phyloP scores from a whole-genome alignment of 2,329 filamentous ascomycete species.

The Pseudopithomyces maydicus region DNA sequence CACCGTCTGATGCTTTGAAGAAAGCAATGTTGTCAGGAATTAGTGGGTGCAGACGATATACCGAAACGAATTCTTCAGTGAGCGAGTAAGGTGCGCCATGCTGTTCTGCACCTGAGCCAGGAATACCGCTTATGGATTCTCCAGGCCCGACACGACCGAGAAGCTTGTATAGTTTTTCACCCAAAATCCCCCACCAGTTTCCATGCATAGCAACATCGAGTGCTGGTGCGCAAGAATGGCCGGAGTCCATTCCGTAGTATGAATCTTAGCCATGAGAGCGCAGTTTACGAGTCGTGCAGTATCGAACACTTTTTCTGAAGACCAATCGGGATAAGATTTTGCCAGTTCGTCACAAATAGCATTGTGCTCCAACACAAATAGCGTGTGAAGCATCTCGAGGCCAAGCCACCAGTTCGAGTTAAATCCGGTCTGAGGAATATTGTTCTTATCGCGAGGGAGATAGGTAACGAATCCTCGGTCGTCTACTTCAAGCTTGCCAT shows the following conservation, averaged over 20 bases:
- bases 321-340: constrained; percentile 45
- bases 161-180: constrained; percentile 48
- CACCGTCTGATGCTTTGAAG: constrained; percentile 34
- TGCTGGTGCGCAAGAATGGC: constrained; percentile 53
- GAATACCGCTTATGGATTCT: constrained; percentile 49
- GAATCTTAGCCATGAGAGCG: constrained; percentile 57
- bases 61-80: constrained; percentile 53
- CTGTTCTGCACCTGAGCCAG: constrained; percentile 46
- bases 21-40: constrained; percentile 49
- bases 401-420: constrained; percentile 55
- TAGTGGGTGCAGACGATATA: constrained; percentile 51
- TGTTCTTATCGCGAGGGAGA: constrained; percentile 47
- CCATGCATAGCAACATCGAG: constrained; percentile 51
- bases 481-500: constrained; percentile 50
- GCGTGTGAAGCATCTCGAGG: constrained; percentile 53
- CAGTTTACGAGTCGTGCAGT: constrained; percentile 53
- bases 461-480: constrained; percentile 41
- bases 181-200: constrained; percentile 55
- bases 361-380: constrained; percentile 55
- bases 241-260: constrained; percentile 57
- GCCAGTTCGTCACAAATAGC: constrained; percentile 49
- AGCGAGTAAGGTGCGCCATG: constrained; percentile 48
- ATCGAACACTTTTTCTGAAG: constrained; percentile 51
- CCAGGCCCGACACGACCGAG: constrained; percentile 48
- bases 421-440: constrained; percentile 51